Evolutionary conservation across 2,329 filamentous ascomycete genomes (phyloP).

Genomic region (Epichloe amarillans): DNA sequence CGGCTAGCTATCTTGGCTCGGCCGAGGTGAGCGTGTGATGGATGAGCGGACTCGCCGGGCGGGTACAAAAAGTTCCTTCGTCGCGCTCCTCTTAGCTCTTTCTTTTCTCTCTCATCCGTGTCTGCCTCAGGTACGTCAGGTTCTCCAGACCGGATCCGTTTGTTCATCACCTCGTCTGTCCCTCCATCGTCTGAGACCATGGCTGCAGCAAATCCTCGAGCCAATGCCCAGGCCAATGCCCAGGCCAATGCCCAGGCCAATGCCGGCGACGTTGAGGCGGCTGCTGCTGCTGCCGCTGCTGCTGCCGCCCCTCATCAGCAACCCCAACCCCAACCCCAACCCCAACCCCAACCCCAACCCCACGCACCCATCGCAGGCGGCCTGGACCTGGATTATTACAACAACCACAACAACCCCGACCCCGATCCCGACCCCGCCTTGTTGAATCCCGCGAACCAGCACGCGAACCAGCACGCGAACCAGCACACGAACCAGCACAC

Average conservation of each 20-base stretch:
- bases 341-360: too few species aligned
- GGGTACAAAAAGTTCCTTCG: constrained; percentile 5
- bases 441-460: constrained; percentile 22
- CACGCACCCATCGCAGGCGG: constrained; percentile 1
- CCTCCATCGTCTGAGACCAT: neutral
- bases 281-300: neutral
- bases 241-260: too few species aligned
- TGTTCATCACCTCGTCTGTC: neutral
- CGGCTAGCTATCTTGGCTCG: neutral
- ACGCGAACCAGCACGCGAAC: constrained; percentile 11
- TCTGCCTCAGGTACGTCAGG: constrained; percentile 1
- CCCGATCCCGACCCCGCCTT: constrained; percentile 18
- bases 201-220: too few species aligned
- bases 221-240: too few species aligned
- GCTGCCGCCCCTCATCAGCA: neutral
- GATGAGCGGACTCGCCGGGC: constrained; percentile 1
- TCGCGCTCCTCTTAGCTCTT: neutral
- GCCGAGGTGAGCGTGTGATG: neutral
- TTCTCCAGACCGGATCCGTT: constrained; percentile 3
- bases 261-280: neutral
- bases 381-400: constrained; percentile 8
- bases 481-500: constrained; percentile 5
- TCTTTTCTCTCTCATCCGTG: too few species aligned
- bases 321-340: neutral
- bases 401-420: constrained; percentile 14